Conservation (phyloP, 768 basidiomycete genomes). For the Suillus subluteus region DNA sequence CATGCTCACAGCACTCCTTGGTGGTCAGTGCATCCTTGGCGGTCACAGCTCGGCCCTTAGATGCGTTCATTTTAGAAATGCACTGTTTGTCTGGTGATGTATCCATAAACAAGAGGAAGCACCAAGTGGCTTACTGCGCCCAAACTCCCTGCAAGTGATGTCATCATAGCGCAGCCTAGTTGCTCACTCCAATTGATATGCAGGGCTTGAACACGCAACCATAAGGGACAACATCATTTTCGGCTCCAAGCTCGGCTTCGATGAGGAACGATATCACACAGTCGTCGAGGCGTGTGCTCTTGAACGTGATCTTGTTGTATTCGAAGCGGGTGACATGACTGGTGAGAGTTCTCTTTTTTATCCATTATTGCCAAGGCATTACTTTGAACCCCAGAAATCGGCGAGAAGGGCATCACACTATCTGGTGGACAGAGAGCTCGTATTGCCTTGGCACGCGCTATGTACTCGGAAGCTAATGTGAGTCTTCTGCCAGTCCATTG, state of each 20-base stretch:
- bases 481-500: conserved; percentile 10
- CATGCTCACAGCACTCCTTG: conserved; percentile 63
- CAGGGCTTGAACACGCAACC: conserved; percentile 80
- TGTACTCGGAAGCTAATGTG: conserved; percentile 73
- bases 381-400: conserved; percentile 55
- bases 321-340: conserved; percentile 80
- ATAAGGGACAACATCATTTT: conserved; percentile 85
- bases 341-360: conserved; percentile 39
- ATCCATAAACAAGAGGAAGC: conserved; percentile 55
- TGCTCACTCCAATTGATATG: conserved; percentile 19
- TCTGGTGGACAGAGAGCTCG: conserved; percentile 77
- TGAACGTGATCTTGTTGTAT: conserved; percentile 66
- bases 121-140: conserved; percentile 69
- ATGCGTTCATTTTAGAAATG: conserved; percentile 50
- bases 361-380: neutral
- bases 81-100: conserved; percentile 56
- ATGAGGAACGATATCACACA: conserved; percentile 62
- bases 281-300: conserved; percentile 81
- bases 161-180: conserved; percentile 20
- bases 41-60: conserved; percentile 6
- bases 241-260: conserved; percentile 59
- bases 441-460: conserved; percentile 75
- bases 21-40: conserved; percentile 47
- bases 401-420: conserved; percentile 72
- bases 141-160: conserved; percentile 60